Conservation (phyloP, 345 rosid genomes). For the Eucalyptus cloeziana region DNA sequence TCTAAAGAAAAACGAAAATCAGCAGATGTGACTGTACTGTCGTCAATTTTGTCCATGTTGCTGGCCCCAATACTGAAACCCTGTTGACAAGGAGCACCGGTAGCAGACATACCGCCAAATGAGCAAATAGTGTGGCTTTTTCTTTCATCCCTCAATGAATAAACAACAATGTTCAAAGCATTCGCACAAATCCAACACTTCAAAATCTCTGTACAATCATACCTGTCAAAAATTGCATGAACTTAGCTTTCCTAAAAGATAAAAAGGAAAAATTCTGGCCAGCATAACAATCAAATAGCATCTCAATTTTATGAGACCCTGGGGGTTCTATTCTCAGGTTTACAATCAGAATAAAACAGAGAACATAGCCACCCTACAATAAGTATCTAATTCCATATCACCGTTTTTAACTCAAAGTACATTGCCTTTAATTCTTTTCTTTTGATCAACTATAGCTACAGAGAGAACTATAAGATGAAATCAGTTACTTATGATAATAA, state of each 20-base stretch:
- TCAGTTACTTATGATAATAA: background rate
- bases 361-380: background rate
- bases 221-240: conserved; percentile 24
- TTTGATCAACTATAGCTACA: background rate
- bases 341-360: background rate
- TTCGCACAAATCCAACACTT: conserved; percentile 34
- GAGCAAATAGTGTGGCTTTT: conserved; percentile 37
- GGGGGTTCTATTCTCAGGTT: background rate
- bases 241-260: background rate
- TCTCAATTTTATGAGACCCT: background rate
- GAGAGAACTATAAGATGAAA: background rate
- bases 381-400: background rate
- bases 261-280: background rate
- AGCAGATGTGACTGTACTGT: conserved; percentile 3
- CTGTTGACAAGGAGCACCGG: conserved; percentile 14
- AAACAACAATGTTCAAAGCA: conserved; percentile 34
- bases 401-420: background rate
- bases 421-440: background rate
- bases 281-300: background rate
- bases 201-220: conserved; percentile 29
- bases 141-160: conserved; percentile 18
- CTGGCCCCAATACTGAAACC: conserved; percentile 4
- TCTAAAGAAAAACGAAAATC: conserved; percentile 40
- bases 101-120: conserved; percentile 25
- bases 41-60: conserved; percentile 2